Conservation (phyloP, 2,329 filamentous ascomycete species). For the Trichophyton simii region DNA sequence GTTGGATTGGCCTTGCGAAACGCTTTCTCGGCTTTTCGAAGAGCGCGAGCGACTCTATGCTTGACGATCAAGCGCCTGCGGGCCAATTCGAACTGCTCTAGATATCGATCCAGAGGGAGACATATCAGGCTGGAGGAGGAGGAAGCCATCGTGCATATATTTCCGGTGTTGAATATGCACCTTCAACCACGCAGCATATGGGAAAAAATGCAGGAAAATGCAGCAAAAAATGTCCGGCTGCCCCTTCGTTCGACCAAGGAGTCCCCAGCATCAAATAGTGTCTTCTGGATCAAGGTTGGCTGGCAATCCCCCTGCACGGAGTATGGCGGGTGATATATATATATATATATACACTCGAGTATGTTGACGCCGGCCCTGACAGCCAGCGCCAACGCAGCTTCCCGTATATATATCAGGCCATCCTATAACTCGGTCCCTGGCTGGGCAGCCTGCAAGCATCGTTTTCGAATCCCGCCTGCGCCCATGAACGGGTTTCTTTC, state of each 20-base stretch:
- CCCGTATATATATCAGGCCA: neutral
- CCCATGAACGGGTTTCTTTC: neutral
- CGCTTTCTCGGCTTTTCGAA: slow-evolving; percentile 3
- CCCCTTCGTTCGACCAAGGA: neutral
- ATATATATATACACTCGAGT: neutral
- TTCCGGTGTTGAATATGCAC: too few species aligned
- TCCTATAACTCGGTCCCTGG: neutral
- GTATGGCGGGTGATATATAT: neutral
- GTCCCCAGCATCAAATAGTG: neutral
- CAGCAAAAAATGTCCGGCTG: neutral
- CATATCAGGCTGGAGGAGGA: neutral
- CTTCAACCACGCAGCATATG: neutral
- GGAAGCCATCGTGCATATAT: neutral
- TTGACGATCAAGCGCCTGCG: neutral
- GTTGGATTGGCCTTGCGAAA: slow-evolving; percentile 9
- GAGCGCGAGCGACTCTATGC: neutral
- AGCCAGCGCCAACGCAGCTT: neutral
- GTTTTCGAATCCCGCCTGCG: neutral
- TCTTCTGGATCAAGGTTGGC: neutral
- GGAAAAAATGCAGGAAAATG: neutral
- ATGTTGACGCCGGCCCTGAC: neutral
- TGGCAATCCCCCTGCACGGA: neutral
- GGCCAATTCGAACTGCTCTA: neutral
- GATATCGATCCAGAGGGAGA: neutral
- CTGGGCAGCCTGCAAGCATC: neutral